These are phyloP conservation scores for Penicillium sp. DNA, from an alignment of 2,329 filamentous ascomycete genomes.

Conservation along the genomic window DNA sequence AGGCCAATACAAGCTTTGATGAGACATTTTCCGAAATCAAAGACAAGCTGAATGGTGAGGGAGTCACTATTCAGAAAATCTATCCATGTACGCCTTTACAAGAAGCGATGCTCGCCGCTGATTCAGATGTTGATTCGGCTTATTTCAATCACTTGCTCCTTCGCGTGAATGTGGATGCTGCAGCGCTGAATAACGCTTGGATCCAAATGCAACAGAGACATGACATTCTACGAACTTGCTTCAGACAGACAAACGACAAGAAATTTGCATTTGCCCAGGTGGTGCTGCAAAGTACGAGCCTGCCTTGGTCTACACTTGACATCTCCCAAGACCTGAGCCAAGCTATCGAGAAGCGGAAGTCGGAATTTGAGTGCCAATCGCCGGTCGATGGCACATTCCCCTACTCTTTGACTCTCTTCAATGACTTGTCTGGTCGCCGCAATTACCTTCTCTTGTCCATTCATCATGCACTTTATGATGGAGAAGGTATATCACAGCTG, in stretches of 20 bases:
- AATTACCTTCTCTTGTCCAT: conserved; percentile 45
- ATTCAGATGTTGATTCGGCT: conserved; percentile 42
- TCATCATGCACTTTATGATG: conserved; percentile 86
- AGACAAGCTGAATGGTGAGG: conserved; percentile 29
- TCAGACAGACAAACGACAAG: conserved; percentile 58
- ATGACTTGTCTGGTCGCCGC: conserved; percentile 7
- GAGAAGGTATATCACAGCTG: conserved; percentile 64
- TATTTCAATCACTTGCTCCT: conserved; percentile 72
- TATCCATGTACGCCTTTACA: conserved; percentile 82
- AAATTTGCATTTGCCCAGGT: conserved; percentile 66
- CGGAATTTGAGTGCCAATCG: conserved; percentile 15
- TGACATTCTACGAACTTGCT: conserved; percentile 71
- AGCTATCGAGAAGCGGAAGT: conserved; percentile 45
- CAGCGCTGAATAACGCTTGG: conserved; percentile 57
- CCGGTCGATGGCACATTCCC: conserved; percentile 25
- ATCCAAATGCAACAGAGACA: conserved; percentile 58
- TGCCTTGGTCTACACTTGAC: conserved; percentile 46
- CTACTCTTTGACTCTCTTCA: conserved; percentile 26
- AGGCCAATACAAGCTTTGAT: conserved; percentile 16
- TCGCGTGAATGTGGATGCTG: conserved; percentile 48
- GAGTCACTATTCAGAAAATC: conserved; percentile 48
- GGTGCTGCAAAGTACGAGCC: conserved; percentile 49
- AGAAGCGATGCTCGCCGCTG: conserved; percentile 72
- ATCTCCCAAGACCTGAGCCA: conserved; percentile 30
- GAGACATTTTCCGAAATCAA: conserved; percentile 29